Evolutionary conservation across 352 stramenopile genomes (phyloP).

Genomic region (Phytophthora kernoviae): DNA sequence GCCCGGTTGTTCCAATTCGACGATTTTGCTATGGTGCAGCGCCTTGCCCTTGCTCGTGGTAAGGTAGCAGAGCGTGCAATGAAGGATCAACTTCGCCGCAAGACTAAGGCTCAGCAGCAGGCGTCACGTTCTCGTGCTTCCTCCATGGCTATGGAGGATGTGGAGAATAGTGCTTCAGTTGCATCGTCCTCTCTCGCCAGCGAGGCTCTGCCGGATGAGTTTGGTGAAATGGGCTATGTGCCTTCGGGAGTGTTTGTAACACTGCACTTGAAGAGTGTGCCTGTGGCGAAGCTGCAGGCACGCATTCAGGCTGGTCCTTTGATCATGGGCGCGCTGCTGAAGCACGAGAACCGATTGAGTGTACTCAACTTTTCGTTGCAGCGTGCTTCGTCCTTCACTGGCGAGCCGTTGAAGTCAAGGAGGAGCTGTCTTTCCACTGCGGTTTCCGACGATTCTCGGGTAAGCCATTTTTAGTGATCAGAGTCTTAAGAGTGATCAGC

Average conservation of each 20-base stretch:
- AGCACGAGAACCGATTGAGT: slow-evolving; percentile 98
- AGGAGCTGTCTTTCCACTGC: slow-evolving; percentile 95
- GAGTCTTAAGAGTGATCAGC: slow-evolving; percentile 98
- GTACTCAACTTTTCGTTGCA: slow-evolving; percentile 98
- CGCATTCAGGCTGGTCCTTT: slow-evolving; percentile 66
- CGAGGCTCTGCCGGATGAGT: slow-evolving; percentile 44
- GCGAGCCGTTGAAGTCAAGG: slow-evolving; percentile 96
- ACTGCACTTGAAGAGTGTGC: slow-evolving; percentile 77
- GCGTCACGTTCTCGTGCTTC: slow-evolving; percentile 54
- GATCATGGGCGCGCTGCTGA: slow-evolving; percentile 88
- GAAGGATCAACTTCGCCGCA: slow-evolving; percentile 67
- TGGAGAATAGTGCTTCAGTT: slow-evolving; percentile 46
- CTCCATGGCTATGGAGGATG: slow-evolving; percentile 80
- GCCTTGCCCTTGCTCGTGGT: slow-evolving; percentile 86
- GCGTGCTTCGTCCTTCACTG: slow-evolving; percentile 69
- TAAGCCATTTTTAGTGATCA: slow-evolving; percentile 96
- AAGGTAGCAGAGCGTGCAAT: slow-evolving; percentile 78
- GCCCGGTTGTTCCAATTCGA: slow-evolving; percentile 97
- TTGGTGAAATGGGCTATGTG: slow-evolving; percentile 87
- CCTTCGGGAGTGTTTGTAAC: slow-evolving; percentile 94
- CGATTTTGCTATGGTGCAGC: slow-evolving; percentile 95
- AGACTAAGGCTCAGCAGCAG: slow-evolving; percentile 36
- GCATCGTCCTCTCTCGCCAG: slow-evolving; percentile 32
- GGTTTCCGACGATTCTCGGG: slow-evolving; percentile 95
- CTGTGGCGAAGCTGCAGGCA: slow-evolving; percentile 54